Conservation (phyloP, 73 alveolate species). For the Effrenium voratum region DNA sequence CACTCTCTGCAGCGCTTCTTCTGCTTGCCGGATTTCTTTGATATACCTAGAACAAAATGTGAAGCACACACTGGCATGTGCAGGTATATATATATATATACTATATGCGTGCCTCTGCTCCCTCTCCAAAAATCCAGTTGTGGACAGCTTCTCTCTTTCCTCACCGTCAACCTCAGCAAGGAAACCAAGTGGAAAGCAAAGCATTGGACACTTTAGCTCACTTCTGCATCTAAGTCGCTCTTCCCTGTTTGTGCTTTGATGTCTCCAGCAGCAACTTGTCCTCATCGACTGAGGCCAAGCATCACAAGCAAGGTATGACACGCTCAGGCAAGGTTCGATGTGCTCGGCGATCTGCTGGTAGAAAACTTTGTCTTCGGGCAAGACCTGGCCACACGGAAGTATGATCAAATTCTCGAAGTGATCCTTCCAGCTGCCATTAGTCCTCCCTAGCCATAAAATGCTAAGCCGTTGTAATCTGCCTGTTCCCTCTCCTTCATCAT, state of each 20-base stretch:
- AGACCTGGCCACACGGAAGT: neutral
- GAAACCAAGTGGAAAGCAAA: neutral
- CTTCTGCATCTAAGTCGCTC: slow-evolving; percentile 38
- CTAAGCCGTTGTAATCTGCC: slow-evolving; percentile 11
- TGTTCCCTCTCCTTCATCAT: slow-evolving; percentile 93
- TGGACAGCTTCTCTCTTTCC: slow-evolving; percentile 62
- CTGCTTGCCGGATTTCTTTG: slow-evolving; percentile 88
- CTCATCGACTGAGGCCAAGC: neutral
- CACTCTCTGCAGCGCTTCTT: slow-evolving; percentile 55
- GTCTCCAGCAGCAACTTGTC: slow-evolving; percentile 81
- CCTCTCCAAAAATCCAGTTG: slow-evolving; percentile 74
- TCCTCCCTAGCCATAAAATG: neutral
- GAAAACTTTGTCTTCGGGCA: slow-evolving; percentile 86
- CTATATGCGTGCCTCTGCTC: slow-evolving; percentile 24
- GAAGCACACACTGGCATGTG: neutral
- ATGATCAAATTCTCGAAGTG: neutral
- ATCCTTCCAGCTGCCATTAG: neutral
- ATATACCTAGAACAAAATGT: slow-evolving; percentile 27
- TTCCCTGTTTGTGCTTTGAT: slow-evolving; percentile 86
- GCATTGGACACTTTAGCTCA: neutral
- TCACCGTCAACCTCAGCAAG: slow-evolving; percentile 64
- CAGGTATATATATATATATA: neutral
- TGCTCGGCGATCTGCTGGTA: slow-evolving; percentile 84
- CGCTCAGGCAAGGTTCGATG: neutral
- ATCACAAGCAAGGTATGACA: neutral